Conservation (phyloP, 768 basidiomycete species). For the Xerocomellus intermedius region DNA sequence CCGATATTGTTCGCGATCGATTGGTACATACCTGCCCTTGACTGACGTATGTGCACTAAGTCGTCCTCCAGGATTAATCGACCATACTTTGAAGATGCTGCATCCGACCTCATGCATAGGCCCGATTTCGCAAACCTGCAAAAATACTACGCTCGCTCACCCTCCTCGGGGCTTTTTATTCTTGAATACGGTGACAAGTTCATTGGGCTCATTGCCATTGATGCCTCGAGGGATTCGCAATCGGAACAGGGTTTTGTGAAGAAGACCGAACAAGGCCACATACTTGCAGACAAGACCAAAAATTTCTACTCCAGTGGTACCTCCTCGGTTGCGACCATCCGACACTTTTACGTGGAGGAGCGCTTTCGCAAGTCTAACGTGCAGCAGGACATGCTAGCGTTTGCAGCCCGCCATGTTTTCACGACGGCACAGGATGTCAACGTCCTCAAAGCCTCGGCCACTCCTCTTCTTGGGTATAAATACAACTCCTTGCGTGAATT, state of each 20-base stretch:
- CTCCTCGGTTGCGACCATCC: slow-evolving; percentile 58
- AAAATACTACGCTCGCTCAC: slow-evolving; percentile 56
- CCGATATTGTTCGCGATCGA: slow-evolving; percentile 67
- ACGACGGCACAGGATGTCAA: slow-evolving; percentile 39
- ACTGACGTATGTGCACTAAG: neutral
- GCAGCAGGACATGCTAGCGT: slow-evolving; percentile 64
- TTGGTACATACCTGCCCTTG: slow-evolving; percentile 46
- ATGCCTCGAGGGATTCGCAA: slow-evolving; percentile 49
- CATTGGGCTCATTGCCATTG: slow-evolving; percentile 69
- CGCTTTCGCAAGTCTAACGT: slow-evolving; percentile 53
- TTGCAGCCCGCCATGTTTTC: slow-evolving; percentile 61
- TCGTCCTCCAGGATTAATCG: slow-evolving; percentile 59
- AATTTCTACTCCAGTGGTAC: slow-evolving; percentile 32
- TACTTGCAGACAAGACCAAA: slow-evolving; percentile 13
- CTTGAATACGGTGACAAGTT: slow-evolving; percentile 57
- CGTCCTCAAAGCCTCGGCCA: slow-evolving; percentile 45
- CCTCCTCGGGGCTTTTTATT: slow-evolving; percentile 69
- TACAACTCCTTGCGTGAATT: slow-evolving; percentile 42
- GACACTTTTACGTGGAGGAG: slow-evolving; percentile 75
- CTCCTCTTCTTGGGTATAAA: slow-evolving; percentile 52
- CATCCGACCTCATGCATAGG: slow-evolving; percentile 50
- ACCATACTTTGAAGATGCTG: slow-evolving; percentile 57
- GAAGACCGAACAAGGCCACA: slow-evolving; percentile 17
- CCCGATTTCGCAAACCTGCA: slow-evolving; percentile 54
- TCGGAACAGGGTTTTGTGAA: slow-evolving; percentile 29